These are phyloP conservation scores for Bipolaris gigantea DNA, from an alignment of 2,329 filamentous ascomycete species.

Conservation along the genomic window DNA sequence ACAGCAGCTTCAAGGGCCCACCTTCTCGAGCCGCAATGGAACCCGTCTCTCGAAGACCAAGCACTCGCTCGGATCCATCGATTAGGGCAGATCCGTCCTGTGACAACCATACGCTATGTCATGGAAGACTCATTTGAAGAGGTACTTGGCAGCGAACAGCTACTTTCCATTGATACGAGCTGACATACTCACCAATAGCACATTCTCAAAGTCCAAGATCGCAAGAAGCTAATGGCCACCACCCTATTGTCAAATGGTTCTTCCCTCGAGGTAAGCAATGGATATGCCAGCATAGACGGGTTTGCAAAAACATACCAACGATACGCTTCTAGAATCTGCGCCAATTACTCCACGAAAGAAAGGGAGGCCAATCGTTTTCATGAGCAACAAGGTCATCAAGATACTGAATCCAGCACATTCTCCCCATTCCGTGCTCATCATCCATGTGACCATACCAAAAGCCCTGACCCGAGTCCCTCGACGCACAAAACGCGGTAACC, in stretches of 20 bases:
- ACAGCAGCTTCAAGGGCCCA: slow-evolving; percentile 54
- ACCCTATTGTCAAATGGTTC: not conserved
- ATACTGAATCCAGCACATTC: not conserved
- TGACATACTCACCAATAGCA: not conserved
- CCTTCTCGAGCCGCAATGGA: slow-evolving; percentile 57
- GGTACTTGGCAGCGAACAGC: not conserved
- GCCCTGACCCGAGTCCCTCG: too few species aligned
- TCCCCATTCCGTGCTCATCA: not conserved
- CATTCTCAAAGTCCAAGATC: slow-evolving; percentile 4
- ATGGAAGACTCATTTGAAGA: slow-evolving; percentile 46
- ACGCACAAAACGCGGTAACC: too few species aligned
- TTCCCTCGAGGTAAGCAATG: not conserved
- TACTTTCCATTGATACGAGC: not conserved
- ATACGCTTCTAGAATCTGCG: not conserved
- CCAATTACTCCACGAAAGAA: not conserved
- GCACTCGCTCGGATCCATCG: slow-evolving; percentile 42
- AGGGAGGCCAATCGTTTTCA: not conserved
- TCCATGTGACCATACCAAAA: too few species aligned
- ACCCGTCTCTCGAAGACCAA: slow-evolving; percentile 51
- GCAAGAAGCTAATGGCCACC: slow-evolving; percentile 1
- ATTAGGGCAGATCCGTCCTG: slow-evolving; percentile 23
- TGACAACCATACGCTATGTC: slow-evolving; percentile 46
- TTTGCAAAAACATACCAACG: not conserved
- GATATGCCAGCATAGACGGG: not conserved
- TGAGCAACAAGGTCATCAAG: not conserved